Conservation (phyloP, 768 basidiomycete species). For the Leccinum disarticulatum region DNA sequence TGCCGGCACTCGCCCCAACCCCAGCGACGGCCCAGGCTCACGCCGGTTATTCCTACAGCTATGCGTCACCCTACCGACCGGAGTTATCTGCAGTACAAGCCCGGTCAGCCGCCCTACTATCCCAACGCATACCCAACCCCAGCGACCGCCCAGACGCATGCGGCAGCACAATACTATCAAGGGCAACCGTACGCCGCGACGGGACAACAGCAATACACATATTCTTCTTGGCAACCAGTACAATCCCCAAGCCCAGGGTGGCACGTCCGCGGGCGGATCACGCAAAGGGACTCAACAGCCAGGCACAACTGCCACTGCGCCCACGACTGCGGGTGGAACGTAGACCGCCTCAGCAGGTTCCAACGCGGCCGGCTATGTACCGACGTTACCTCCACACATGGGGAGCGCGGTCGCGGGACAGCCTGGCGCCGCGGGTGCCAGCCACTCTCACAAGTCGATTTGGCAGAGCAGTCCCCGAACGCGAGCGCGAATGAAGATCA, state of each 20-base stretch:
- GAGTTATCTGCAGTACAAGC: conserved; percentile 36
- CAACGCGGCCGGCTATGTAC: neutral
- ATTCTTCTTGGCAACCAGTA: conserved; percentile 45
- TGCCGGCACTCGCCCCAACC: conserved; percentile 25
- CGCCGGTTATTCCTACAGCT: conserved; percentile 37
- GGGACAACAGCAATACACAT: conserved; percentile 42
- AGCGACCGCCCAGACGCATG: conserved; percentile 27
- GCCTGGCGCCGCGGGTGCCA: too few relatives aligned
- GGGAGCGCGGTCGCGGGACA: too few relatives aligned
- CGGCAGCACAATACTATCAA: conserved; percentile 36
- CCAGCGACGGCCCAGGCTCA: conserved; percentile 30
- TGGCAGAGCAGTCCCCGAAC: too few relatives aligned
- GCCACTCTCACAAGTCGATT: too few relatives aligned
- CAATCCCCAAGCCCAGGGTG: conserved; percentile 32
- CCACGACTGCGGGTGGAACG: conserved; percentile 19
- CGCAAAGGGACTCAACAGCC: conserved; percentile 49
- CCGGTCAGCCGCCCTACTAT: conserved; percentile 36
- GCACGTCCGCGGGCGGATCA: conserved; percentile 27
- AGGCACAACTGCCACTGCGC: conserved; percentile 20
- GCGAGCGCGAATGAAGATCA: too few relatives aligned
- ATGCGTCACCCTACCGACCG: conserved; percentile 34
- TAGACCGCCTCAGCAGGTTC: conserved; percentile 30
- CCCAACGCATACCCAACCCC: conserved; percentile 28
- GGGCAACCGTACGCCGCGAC: conserved; percentile 35
- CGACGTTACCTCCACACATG: too few relatives aligned